A percentile compares a stretch with the other conserved stretches of the same genome.
Evolutionary conservation across 768 basidiomycete species (phyloP).

Genomic region (Suillus brevipes): DNA sequence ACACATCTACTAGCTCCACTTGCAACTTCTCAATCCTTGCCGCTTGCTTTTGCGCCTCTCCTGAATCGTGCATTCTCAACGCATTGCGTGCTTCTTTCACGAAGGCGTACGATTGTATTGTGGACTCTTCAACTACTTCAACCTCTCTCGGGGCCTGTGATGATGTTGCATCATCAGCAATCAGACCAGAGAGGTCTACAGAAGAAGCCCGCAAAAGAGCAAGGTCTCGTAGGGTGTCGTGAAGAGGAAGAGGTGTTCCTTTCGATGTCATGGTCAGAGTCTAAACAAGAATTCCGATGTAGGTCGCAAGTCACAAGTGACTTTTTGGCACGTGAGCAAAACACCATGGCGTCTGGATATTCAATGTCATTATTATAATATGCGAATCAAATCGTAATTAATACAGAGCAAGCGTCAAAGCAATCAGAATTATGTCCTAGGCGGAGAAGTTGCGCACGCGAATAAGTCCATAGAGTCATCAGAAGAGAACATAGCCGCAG

Average conservation of each 20-base stretch:
- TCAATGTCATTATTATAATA: constrained; percentile 1
- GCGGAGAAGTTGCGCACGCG: constrained; percentile 36
- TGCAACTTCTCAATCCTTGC: constrained; percentile 57
- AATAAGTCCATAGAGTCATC: constrained; percentile 56
- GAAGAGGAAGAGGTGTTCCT: constrained; percentile 52
- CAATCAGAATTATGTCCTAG: constrained; percentile 20
- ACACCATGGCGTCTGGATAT: not conserved
- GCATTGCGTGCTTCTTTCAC: constrained; percentile 55
- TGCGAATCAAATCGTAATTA: constrained; percentile 7
- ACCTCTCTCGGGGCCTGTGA: not conserved
- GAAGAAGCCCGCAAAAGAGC: constrained; percentile 67
- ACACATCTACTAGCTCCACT: constrained; percentile 52
- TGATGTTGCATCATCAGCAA: constrained; percentile 17
- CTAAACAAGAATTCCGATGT: not conserved
- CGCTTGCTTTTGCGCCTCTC: constrained; percentile 54
- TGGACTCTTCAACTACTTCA: constrained; percentile 18
- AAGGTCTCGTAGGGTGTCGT: constrained; percentile 67
- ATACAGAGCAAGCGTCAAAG: constrained; percentile 19
- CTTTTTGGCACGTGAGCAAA: not conserved
- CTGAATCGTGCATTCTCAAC: constrained; percentile 53
- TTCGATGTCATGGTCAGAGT: constrained; percentile 28
- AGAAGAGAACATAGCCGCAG: constrained; percentile 31
- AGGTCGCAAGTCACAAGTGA: not conserved
- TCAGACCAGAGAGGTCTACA: constrained; percentile 37
- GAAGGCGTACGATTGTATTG: constrained; percentile 57